Evolutionary conservation across 1,284 basidiomycete genomes (phyloP), one percentile per base, ranked within the genome.

Genomic region (Schizophyllum amplum): DNA sequence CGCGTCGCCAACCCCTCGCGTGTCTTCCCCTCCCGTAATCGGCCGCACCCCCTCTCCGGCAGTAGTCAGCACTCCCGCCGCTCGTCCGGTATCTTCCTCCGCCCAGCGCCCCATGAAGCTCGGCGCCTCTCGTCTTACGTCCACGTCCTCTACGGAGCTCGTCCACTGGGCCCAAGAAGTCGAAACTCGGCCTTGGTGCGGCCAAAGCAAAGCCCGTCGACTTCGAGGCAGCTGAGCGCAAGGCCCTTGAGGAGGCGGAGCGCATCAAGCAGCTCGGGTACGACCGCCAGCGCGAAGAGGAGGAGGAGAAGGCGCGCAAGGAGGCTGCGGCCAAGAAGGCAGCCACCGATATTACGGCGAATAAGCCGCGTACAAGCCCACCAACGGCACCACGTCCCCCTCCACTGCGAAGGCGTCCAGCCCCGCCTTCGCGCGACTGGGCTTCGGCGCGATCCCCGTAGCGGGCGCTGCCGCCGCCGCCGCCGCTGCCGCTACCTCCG

Each of bases 141-240:
- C 82, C 4, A 76, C 79, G 0, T 71, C 73, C 0, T 68, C 75
- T 1, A 59, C 69, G n/a, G n/a, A n/a, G n/a, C 11, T 68, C 73
- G 3, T 62, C 73, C 2, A 60, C 72, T 15, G 70, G 69, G 5
- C 67, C 76, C 5, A 84, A 83, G 69, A 85, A 85, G 65, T 76
- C 79, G 4, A 94, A 92, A 66, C 78, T 90, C 24, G 94, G 86
- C 47, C 79, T 96, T 0, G 94, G 94, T 21, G 94, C 93, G 15
- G 88, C 90, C 68, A 94, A 93, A 70, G 78, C 89, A 0, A 79
- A 85, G 24, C 80, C 86, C 1, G 86, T 97, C 62, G 86, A 97
- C 72, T 98, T 97, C 69, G 94, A 89, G 51, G 92, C 92, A 65
- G 94, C 93, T 0, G 92, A 97, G 71, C 77, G 86, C 26, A 90